Evolutionary conservation across 2,329 filamentous ascomycete genomes (phyloP).

Genomic region (Epichloe bromicola): DNA sequence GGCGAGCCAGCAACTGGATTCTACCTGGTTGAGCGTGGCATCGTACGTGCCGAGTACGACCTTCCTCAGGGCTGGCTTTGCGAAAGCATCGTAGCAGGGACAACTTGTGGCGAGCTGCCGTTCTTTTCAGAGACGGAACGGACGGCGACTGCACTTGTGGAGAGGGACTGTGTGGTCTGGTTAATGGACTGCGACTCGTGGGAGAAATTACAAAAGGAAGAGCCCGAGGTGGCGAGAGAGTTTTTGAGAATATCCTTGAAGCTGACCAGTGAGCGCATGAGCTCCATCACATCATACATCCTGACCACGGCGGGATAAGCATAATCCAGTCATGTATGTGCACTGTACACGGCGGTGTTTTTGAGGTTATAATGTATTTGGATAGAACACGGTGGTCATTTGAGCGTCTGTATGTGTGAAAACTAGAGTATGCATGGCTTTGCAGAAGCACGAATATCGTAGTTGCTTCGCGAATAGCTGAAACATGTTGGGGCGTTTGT

Average conservation of each 20-base stretch:
- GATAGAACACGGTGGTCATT: constrained; percentile 1
- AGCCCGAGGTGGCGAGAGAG: constrained; percentile 71
- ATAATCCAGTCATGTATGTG: neutral
- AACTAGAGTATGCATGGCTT: neutral
- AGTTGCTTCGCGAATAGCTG: no score
- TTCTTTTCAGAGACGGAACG: constrained; percentile 88
- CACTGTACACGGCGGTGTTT: neutral
- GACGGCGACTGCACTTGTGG: constrained; percentile 75
- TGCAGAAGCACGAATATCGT: neutral
- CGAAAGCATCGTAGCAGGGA: constrained; percentile 86
- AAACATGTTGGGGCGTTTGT: no score
- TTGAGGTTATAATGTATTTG: neutral
- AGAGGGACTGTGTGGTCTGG: constrained; percentile 76
- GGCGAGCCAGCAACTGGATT: constrained; percentile 72
- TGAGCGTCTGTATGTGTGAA: neutral
- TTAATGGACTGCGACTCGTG: constrained; percentile 60
- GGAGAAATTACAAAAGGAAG: constrained; percentile 55
- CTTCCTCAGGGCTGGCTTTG: constrained; percentile 79
- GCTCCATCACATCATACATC: constrained; percentile 46
- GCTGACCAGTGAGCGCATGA: constrained; percentile 87
- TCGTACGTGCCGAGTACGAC: constrained; percentile 81
- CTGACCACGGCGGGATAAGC: constrained; percentile 34
- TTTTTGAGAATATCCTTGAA: constrained; percentile 80
- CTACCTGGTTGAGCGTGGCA: constrained; percentile 80
- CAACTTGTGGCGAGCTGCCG: constrained; percentile 88